Base-by-base conservation (phyloP, 2,329 filamentous ascomycete species). In the Diaporthe longicolla region DNA sequence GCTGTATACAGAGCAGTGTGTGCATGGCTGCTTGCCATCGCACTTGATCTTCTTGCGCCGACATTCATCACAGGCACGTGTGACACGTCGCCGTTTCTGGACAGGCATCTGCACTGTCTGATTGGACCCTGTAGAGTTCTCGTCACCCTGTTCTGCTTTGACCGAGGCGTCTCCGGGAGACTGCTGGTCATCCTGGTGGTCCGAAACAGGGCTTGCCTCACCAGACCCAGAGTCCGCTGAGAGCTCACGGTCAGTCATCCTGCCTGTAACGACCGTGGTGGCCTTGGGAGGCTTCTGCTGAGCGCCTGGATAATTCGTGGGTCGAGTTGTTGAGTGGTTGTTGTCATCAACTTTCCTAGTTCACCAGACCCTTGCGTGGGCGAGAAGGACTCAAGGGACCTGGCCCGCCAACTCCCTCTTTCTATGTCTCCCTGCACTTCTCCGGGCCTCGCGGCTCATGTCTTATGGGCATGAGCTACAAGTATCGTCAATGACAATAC, bases 1-100 rank as follows among this genome's bases (percentile, higher is more conserved):
- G 82, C 95, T 98, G 84, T 99, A 99, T 66, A 98, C 95, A 15
- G 95, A 97, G 83, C 97, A 99, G 83, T 98, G 97, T 0, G 95
- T 98, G 84, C 94, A 97, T 13, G 94, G 94, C 81, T 95, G 93
- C 82, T 95, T 95, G 78, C 93, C 94, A 82, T 95, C 93, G 79
- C 93, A 96, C 82, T 95, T 96, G 80, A 96, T 96, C 83, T 96
- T 96, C 82, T 96, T 96, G 78, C 93, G 89, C 73, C 94, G 89
- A 81, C 94, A 96, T 82, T 95, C 93, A 79, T 95, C 94, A 83
- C 94, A 96, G 54, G 94, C 94, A 78, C 94, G 88, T 26, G 93
- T 95, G 58, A 96, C 94, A 80, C 94, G 89, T 72, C 93, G 88
- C 76, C 94, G 89, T 82, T 96, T 95, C 80, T 95, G 93, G 74